Evolutionary conservation across 163 green algal genomes (phyloP).

Genomic region (Smithsoniella earleae): DNA sequence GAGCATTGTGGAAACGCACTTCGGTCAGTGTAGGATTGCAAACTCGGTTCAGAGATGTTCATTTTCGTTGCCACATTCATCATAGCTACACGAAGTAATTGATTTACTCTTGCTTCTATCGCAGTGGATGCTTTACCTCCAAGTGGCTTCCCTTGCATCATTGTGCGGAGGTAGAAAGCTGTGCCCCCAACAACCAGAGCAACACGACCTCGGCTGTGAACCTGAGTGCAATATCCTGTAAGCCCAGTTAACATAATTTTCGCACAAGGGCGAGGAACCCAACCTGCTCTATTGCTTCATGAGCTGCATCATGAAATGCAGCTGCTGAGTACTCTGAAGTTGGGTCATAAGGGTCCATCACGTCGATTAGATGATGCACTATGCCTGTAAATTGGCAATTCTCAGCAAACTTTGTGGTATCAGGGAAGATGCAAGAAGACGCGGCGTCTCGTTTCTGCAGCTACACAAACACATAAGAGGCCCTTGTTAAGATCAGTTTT

Average conservation of each 20-base stretch:
- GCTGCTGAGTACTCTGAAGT: constrained; percentile 76
- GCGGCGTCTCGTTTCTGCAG: no score
- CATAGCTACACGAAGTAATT: neutral
- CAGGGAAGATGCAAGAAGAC: neutral
- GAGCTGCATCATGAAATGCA: constrained; percentile 65
- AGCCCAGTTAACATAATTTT: neutral
- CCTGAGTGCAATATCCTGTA: neutral
- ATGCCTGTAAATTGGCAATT: constrained; percentile 64
- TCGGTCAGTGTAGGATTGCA: neutral
- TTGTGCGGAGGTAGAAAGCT: constrained; percentile 91
- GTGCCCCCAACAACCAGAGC: constrained; percentile 92
- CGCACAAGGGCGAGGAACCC: neutral
- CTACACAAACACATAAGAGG: neutral
- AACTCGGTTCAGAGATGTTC: no score
- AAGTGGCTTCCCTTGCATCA: constrained; percentile 63
- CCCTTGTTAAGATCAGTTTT: no score
- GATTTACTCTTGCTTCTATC: constrained; percentile 31
- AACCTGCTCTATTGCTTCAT: constrained; percentile 59
- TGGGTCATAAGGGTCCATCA: constrained; percentile 48
- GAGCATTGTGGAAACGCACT: no score
- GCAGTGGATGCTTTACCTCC: constrained; percentile 48
- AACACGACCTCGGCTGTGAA: constrained; percentile 35
- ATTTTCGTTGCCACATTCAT: neutral
- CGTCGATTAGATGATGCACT: constrained; percentile 86
- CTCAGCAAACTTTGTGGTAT: neutral